Evolutionary conservation across 345 rosid species (phyloP).

Genomic region (Raphanus sativus): DNA sequence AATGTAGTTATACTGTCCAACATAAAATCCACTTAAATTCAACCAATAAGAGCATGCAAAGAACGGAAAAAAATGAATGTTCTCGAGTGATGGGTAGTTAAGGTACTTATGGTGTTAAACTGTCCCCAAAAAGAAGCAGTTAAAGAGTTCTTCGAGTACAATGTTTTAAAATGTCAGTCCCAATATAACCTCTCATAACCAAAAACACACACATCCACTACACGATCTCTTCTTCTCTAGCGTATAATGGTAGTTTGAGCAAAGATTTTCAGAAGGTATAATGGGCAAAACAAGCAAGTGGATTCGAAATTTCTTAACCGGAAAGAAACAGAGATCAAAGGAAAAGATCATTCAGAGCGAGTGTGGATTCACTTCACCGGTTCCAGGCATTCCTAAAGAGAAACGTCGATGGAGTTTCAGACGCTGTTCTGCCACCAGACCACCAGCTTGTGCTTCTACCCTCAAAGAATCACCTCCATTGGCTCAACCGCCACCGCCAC

Average conservation of each 20-base stretch:
- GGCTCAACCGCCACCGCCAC: conserved; percentile 8
- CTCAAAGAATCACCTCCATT: conserved; percentile 28
- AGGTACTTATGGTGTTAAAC: conserved; percentile 38
- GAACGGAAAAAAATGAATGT: conserved; percentile 11
- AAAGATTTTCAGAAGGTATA: conserved; percentile 17
- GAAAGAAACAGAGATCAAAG: conserved; percentile 61
- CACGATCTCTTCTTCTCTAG: conserved; percentile 33
- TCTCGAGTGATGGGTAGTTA: conserved; percentile 32
- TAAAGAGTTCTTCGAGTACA: conserved; percentile 30
- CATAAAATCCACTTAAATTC: conserved; percentile 4
- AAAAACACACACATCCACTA: conserved; percentile 15
- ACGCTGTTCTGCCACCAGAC: conserved; percentile 63
- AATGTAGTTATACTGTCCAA: background rate
- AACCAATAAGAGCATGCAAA: background rate
- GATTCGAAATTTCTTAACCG: conserved; percentile 66
- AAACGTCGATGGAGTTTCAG: conserved; percentile 89
- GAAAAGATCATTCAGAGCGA: conserved; percentile 39
- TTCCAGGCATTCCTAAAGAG: conserved; percentile 67
- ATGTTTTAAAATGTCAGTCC: conserved; percentile 24
- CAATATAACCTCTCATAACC: conserved; percentile 28
- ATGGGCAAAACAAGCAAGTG: conserved; percentile 91
- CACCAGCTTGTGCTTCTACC: conserved; percentile 24
- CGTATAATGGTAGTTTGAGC: conserved; percentile 30
- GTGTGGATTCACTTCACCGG: conserved; percentile 49
- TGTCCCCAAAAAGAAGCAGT: conserved; percentile 33